Evolutionary conservation across 2,329 filamentous ascomycete species (phyloP).

Genomic region (Monosporascus sp.): DNA sequence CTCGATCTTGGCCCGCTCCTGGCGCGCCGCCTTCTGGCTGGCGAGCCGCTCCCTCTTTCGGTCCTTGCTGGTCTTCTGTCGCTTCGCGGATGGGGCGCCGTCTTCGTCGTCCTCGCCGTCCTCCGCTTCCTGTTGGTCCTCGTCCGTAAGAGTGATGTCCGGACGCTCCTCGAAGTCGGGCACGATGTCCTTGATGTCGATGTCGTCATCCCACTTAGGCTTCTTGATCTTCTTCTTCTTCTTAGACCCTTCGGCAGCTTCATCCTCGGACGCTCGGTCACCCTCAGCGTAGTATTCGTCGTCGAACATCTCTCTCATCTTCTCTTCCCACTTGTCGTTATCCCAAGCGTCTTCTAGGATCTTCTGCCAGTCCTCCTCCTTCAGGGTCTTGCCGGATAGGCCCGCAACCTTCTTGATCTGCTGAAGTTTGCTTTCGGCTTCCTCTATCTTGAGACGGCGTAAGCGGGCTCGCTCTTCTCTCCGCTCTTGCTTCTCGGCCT

Average conservation of each 20-base stretch:
- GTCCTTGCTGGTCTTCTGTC: conserved; percentile 56
- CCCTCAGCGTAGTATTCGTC: conserved; percentile 80
- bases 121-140: conserved; percentile 35
- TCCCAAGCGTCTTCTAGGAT: conserved; percentile 88
- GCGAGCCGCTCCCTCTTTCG: conserved; percentile 53
- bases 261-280: conserved; percentile 56
- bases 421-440: conserved; percentile 79
- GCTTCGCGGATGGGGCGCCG: conserved; percentile 42
- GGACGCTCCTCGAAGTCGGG: conserved; percentile 69
- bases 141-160: conserved; percentile 51
- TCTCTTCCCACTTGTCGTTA: conserved; percentile 80
- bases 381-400: conserved; percentile 57
- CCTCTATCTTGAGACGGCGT: conserved; percentile 83
- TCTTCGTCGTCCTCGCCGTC: conserved; percentile 35
- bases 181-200: conserved; percentile 89
- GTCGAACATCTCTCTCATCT: conserved; percentile 85
- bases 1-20: conserved; percentile 79
- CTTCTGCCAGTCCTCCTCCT: conserved; percentile 76
- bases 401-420: conserved; percentile 90
- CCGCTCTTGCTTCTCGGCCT: conserved; percentile 69
- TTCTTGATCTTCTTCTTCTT: conserved; percentile 68
- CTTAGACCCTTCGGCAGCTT: conserved; percentile 44
- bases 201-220: conserved; percentile 92
- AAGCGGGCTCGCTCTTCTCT: conserved; percentile 78
- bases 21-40: conserved; percentile 66